These are phyloP conservation scores for Talaromyces pinophilus DNA, from an alignment of 2,329 filamentous ascomycete genomes.

Conservation along the genomic window DNA sequence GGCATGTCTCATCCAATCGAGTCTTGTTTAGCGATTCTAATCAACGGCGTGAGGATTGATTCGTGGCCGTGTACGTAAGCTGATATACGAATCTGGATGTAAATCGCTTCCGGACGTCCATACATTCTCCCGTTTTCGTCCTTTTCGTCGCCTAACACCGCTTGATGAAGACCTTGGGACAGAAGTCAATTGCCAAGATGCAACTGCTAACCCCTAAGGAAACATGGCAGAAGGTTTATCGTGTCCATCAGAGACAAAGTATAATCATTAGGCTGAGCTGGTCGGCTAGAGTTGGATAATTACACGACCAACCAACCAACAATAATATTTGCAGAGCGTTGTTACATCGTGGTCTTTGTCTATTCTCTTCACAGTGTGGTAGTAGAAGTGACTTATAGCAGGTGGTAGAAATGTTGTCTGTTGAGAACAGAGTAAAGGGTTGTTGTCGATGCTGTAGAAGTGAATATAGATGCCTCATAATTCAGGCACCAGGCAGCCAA, in stretches of 20 bases:
- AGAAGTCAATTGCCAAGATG: not conserved
- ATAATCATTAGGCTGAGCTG: not conserved
- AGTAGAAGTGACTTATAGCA: not conserved
- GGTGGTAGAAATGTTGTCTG: not conserved
- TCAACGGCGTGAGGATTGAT: not conserved
- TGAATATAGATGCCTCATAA: not conserved
- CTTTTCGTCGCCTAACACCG: not conserved
- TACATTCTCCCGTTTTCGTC: conserved; percentile 6
- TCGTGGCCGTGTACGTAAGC: not conserved
- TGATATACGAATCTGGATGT: not conserved
- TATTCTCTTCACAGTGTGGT: not conserved
- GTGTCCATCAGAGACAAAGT: not conserved
- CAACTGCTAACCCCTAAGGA: not conserved
- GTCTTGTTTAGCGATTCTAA: not conserved
- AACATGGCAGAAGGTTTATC: not conserved
- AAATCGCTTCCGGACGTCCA: not conserved
- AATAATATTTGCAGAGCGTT: not conserved
- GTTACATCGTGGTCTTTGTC: not conserved
- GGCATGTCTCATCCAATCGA: not conserved
- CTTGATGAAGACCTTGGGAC: not conserved
- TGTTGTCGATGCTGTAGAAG: not conserved
- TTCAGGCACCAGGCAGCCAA: conserved; percentile 12
- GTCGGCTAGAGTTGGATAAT: conserved; percentile 4
- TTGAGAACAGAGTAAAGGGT: not conserved
- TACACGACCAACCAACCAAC: not conserved